phyloP scores from a whole-genome alignment of 768 basidiomycete species.

The Psilocybe cyanescens region DNA sequence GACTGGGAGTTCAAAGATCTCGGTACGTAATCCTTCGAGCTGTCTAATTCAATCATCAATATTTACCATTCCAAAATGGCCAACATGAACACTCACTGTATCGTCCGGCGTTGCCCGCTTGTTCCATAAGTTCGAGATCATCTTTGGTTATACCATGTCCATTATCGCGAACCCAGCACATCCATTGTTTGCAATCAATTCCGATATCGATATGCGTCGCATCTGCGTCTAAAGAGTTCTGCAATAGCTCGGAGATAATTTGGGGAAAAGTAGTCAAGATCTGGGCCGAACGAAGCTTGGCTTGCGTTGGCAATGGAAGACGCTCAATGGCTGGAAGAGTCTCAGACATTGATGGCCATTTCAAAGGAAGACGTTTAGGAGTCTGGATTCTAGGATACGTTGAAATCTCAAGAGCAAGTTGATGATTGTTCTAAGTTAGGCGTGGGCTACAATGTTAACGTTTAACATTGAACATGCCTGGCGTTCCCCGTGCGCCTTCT shows the following conservation, averaged over 20 bases:
- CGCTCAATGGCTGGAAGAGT: constrained; percentile 34
- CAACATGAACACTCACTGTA: constrained; percentile 63
- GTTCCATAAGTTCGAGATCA: constrained; percentile 57
- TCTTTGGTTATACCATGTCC: constrained; percentile 75
- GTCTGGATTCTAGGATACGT: background rate
- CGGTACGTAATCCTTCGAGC: constrained; percentile 69
- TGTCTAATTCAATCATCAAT: constrained; percentile 44
- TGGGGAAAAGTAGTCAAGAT: constrained; percentile 83
- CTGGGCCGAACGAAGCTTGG: constrained; percentile 79
- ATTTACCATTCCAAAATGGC: background rate
- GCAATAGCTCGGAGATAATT: constrained; percentile 83
- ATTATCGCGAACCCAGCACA: constrained; percentile 85
- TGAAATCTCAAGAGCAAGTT: background rate
- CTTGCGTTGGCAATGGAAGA: constrained; percentile 65
- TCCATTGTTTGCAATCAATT: constrained; percentile 78
- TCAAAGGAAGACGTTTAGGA: constrained; percentile 1
- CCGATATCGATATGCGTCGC: constrained; percentile 72
- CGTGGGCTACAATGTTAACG: background rate
- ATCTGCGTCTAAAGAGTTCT: constrained; percentile 87
- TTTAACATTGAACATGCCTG: background rate
- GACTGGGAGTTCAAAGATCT: constrained; percentile 52
- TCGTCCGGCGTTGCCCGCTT: constrained; percentile 54
- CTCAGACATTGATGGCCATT: constrained; percentile 25
- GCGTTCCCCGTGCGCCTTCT: background rate
- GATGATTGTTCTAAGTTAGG: constrained; percentile 18